phyloP scores from a whole-genome alignment of 257 asterid species.

The Cynanchum wilfordii region DNA sequence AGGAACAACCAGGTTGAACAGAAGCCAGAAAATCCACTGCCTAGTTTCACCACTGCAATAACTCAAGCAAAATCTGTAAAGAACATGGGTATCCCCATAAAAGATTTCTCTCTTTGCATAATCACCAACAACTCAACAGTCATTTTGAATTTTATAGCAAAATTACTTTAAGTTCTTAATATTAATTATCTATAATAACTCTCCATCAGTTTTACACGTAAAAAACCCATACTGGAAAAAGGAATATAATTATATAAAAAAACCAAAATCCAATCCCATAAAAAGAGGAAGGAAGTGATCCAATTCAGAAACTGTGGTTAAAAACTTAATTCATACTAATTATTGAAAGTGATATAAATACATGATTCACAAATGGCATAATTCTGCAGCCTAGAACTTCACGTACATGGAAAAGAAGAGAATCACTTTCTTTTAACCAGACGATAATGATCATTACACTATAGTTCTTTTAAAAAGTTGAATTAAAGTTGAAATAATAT shows the following conservation, averaged over 20 bases:
- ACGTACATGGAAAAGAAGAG: background rate
- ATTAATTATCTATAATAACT: background rate
- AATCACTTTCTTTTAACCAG: background rate
- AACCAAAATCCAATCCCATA: background rate
- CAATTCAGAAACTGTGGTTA: too few relatives aligned
- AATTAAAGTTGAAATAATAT: background rate
- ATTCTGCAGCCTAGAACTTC: background rate
- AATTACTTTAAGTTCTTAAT: background rate
- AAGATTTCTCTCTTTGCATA: background rate
- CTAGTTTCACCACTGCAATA: background rate
- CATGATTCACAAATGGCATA: background rate
- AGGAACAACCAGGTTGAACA: background rate
- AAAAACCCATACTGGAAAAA: background rate
- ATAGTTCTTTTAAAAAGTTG: background rate
- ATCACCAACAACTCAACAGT: background rate
- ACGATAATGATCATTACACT: background rate
- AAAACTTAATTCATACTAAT: background rate
- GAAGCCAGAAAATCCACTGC: background rate
- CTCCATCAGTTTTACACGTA: background rate
- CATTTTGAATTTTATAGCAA: background rate
- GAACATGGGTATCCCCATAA: background rate
- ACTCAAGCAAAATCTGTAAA: background rate
- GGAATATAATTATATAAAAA: background rate
- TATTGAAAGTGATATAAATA: background rate
- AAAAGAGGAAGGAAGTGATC: background rate